Evolutionary conservation across 495 filamentous ascomycete species (phyloP).

Genomic region (Trypethelium eluteriae): DNA sequence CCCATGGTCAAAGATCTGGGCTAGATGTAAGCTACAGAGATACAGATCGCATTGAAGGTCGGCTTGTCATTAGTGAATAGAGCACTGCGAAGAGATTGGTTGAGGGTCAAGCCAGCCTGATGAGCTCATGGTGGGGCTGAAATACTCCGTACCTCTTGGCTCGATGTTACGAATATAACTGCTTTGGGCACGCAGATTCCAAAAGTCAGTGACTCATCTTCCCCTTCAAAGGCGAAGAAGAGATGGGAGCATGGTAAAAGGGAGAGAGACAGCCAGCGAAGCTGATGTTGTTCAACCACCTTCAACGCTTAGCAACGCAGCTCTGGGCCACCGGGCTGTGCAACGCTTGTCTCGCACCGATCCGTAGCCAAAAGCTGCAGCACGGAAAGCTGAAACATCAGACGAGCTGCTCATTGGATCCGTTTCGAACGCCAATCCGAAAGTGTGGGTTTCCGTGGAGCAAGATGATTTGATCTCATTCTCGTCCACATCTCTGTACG

Average conservation of each 20-base stretch:
- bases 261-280: not conserved
- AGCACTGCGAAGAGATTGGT: not conserved
- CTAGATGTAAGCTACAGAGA: too few species aligned
- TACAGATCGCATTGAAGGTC: not conserved
- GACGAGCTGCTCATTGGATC: not conserved
- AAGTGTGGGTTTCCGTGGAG: not conserved
- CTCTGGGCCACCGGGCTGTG: not conserved
- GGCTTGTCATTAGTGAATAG: not conserved
- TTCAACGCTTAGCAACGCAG: not conserved
- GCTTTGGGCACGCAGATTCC: not conserved
- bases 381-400: not conserved
- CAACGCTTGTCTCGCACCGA: not conserved
- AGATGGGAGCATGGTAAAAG: not conserved
- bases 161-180: not conserved
- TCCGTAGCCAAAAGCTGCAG: not conserved
- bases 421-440: not conserved
- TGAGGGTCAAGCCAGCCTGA: not conserved
- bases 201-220: not conserved
- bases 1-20: not conserved
- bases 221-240: not conserved
- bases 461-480: too few species aligned
- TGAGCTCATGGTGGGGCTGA: not conserved
- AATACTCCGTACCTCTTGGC: not conserved
- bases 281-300: not conserved
- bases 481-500: too few species aligned